A percentile compares a stretch with the other conserved stretches of the same genome.
Conservation (phyloP, 177 flowering plant genomes). For the Vitis hybrid region DNA sequence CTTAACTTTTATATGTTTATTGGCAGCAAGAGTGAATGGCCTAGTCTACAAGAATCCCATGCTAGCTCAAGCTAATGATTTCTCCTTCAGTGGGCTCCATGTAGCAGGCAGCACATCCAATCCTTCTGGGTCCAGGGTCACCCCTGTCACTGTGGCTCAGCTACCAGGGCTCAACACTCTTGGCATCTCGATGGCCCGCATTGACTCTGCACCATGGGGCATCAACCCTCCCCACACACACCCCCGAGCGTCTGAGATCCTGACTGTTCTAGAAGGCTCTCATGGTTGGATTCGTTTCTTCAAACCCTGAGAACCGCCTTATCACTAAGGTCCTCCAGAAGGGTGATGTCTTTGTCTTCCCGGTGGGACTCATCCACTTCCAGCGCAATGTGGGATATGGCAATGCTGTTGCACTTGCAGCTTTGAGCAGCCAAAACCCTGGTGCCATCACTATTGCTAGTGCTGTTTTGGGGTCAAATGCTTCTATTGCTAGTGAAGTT, state of each 20-base stretch:
- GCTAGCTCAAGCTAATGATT: slow-evolving; percentile 12
- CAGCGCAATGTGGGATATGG: slow-evolving; percentile 4
- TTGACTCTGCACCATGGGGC: slow-evolving; percentile 15
- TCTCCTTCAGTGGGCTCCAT: slow-evolving; percentile 16
- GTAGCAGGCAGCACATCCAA: slow-evolving; percentile 18
- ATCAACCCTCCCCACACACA: slow-evolving; percentile 20
- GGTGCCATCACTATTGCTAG: slow-evolving; percentile 3
- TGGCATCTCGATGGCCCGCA: slow-evolving; percentile 10
- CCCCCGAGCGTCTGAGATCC: slow-evolving; percentile 20
- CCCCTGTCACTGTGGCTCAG: slow-evolving; percentile 11
- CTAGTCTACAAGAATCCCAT: slow-evolving; percentile 12
- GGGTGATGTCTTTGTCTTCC: slow-evolving; percentile 27
- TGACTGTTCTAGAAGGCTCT: slow-evolving; percentile 6
- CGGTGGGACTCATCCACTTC: slow-evolving; percentile 16
- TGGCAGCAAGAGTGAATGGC: slow-evolving; percentile 21
- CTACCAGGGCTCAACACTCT: slow-evolving; percentile 23
- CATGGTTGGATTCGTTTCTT: slow-evolving; percentile 17
- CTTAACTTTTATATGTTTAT: background rate
- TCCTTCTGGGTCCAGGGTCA: slow-evolving; percentile 9
- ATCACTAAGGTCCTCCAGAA: slow-evolving; percentile 17
- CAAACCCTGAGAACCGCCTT: slow-evolving; percentile 19
- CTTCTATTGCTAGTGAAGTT: slow-evolving; percentile 7
- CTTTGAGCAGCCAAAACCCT: slow-evolving; percentile 12
- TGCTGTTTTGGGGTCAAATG: slow-evolving; percentile 13
- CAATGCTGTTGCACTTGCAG: slow-evolving; percentile 14